These are phyloP conservation scores for Neopestalotiopsis clavispora DNA, from an alignment of 2,329 filamentous ascomycete genomes.

Conservation along the genomic window DNA sequence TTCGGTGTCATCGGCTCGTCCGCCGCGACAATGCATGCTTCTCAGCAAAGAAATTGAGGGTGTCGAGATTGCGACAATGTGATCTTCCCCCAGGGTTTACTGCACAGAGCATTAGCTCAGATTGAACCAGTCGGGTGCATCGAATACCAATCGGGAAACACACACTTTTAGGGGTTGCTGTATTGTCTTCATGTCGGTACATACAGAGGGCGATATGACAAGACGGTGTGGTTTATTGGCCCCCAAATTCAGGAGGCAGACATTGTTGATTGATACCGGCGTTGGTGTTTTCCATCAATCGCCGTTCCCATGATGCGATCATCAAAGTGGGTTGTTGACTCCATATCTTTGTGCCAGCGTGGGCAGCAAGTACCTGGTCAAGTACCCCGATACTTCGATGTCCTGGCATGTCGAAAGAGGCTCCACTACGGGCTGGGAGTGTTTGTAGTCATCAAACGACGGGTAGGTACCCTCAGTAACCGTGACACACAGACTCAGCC, in stretches of 20 bases:
- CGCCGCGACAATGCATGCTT: not conserved
- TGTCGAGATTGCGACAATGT: too few species aligned
- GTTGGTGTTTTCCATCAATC: conserved; percentile 1
- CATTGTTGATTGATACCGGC: not conserved
- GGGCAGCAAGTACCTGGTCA: not conserved
- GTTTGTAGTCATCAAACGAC: not conserved
- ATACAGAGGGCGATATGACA: not conserved
- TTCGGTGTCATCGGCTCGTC: not conserved
- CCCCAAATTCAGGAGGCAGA: conserved; percentile 1
- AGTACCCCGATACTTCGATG: not conserved
- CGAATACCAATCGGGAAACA: not conserved
- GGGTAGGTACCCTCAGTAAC: not conserved
- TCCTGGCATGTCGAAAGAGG: not conserved
- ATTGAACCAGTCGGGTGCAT: not conserved
- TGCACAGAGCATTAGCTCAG: not conserved
- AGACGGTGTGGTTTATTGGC: not conserved
- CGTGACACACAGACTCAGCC: not conserved
- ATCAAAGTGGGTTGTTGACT: not conserved
- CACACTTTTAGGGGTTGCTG: not conserved
- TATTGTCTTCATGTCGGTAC: not conserved
- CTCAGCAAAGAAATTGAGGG: not conserved
- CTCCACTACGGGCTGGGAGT: not conserved
- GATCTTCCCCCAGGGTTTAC: not conserved
- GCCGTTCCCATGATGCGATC: not conserved
- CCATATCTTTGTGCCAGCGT: not conserved